Base-by-base conservation (phyloP, 2,329 filamentous ascomycete genomes). In the Cyclaneusma minus region DNA sequence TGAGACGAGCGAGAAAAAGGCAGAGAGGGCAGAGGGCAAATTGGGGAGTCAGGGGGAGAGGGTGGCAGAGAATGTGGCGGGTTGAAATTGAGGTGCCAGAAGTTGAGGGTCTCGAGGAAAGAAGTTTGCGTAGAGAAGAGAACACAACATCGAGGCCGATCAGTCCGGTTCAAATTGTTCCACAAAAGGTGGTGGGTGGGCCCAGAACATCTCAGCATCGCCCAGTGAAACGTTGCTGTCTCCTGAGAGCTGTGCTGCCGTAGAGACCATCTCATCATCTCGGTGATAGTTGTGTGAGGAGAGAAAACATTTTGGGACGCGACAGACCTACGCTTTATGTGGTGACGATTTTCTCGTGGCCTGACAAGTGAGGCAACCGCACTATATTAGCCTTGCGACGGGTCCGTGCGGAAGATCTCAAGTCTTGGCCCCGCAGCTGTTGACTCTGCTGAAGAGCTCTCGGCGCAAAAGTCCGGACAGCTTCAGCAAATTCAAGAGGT, bases 241-340 rank as follows among this genome's bases (percentile, higher is more conserved):
- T 51, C 55, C 55, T 64, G 56, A 65, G 61, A 40, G 48, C 58
- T 73, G 51, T 56, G 52, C 55, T 63, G 60, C 48, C 51, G 48
- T 51, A 55, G 48, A 62, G 64, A 65, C 68, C 64, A 59, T 60
- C 72, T 79, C 77, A 66, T 84, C 76, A 76, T 62, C 50, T 68
- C 72, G 75, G 73, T 67, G 68, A 69, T 82, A 82, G 75, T 82
- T 81, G 71, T 64, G 68, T 53, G 49, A 55, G 61, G 64, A 56
- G 50, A 55, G 54, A 58, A 52, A 29, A 17, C 25, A n/a, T 11
- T 4, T 15, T 19, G 15, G 10, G 25, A 16, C 13, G 10, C 10
- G 21, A 7, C 13, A 13, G 12, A 10, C 10, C 21, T 13, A 7
- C 9, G 7, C 7, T 10, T 7, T 8, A 10, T 13, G 21, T 13